Evolutionary conservation across 2,329 filamentous ascomycete species (phyloP), one percentile per base, ranked within the genome.

Genomic region (Calonectria pteridis): DNA sequence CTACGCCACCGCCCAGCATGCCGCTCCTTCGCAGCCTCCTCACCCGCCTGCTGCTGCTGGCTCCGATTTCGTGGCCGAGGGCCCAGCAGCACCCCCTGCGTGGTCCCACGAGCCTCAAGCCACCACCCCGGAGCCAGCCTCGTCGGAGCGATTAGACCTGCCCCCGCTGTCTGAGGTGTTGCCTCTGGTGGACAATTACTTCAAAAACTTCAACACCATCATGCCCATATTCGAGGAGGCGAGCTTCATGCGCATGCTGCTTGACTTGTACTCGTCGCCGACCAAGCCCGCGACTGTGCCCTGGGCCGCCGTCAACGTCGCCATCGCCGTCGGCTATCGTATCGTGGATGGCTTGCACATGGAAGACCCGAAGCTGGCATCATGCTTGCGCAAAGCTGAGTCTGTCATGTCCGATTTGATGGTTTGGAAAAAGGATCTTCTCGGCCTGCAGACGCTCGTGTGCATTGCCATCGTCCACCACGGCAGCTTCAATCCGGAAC

Each of bases 301-400:
- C 0, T 84, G 83, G 80, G 84, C 83, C 1, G 80, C 82, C 7
- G 83, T 86, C 69, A 84, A 84, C 35, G 76, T 83, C 14, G 81
- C 83, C 6, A 67, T 85, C 13, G 83, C 84, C 2, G 72, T 85
- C 6, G 81, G 73, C 2, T 82, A 84, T 51, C 77, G 78, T 3
- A 29, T 77, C 6, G 69, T 79, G 2, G 72, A 82, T 3, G 66
- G 74, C 16, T 75, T 77, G 9, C 58, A 77, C 18, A 73, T 74
- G 33, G 69, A 78, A 5, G 73, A 80, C 9, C 68, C 73, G 20
- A 20, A 58, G 6, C 70, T 78, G 31, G 66, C 81, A 2, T 75
- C 77, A 37, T 84, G 80, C 40, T 70, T 84, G 40, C 77, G 79
- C 18, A 84, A 83, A 37, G 80, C 78, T 0, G 83, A 84, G 29